Base-by-base conservation (phyloP, 2,329 filamentous ascomycete genomes). In the Fusarium sp. region DNA sequence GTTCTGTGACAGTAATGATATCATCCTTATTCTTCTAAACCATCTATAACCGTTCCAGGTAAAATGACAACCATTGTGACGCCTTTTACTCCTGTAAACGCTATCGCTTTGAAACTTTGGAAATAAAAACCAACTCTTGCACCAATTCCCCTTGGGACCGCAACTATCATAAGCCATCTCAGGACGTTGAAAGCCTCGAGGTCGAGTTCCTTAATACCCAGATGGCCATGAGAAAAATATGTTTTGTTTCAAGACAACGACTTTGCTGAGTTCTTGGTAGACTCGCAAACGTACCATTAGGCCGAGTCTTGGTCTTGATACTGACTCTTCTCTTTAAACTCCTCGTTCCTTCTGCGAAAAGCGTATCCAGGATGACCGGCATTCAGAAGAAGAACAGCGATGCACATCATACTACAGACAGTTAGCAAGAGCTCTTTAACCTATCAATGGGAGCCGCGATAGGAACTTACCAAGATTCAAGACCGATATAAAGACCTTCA, bases 401-500 rank as follows among this genome's bases (percentile, higher is more conserved):
- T 26, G 16, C 65, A 71, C 72, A 74, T 74, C 47, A 72, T 62
- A 23, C 71, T 73, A 5, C 7, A n/a, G 6, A 45, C 2, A 46
- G 55, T 73, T 6, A 72, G 68, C 11, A 51, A 28, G 26, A 23
- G 9, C 8, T 6, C 12, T 12, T 20, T 30, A 12, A 10, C 40
- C 20, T n/a, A 8, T 20, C 16, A 31, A 12, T 11, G 11, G 13
- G 8, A 23, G 4, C n/a, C 4, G 16, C 20, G 42, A 15, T 33
- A 8, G 5, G 13, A 13, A 47, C 71, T 55, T 65, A 75, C 72
- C 57, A 64, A 16, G 71, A 73, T 44, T 75, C 73, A 13, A 75
- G 71, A 7, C 53, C 73, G 15, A 75, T 74, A 15, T 72, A 75
- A 5, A 75, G 67, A 7, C 46, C 54, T 37, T 75, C 70, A 12